phyloP scores from a whole-genome alignment of 2,329 filamentous ascomycete genomes.

The Ceratocystis destructans region DNA sequence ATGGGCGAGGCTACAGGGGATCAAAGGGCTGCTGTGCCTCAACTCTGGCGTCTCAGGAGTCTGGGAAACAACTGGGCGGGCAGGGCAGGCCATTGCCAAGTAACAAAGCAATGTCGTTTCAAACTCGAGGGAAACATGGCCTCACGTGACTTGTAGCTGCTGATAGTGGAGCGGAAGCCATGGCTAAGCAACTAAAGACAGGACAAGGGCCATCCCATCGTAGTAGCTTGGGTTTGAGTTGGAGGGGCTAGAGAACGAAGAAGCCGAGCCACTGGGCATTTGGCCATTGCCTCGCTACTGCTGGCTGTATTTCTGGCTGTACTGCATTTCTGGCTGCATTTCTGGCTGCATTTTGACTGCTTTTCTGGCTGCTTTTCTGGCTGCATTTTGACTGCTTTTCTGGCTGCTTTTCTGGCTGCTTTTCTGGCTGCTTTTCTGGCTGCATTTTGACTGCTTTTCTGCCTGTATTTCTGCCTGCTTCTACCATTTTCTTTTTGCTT shows the following conservation, averaged over 20 bases:
- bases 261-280: neutral
- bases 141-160: no score
- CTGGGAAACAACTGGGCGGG: neutral
- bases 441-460: neutral
- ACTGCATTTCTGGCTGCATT: neutral
- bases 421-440: neutral
- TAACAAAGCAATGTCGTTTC: no score
- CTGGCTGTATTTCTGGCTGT: neutral
- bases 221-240: neutral
- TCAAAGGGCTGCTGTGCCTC: neutral
- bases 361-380: neutral
- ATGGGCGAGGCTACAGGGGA: neutral
- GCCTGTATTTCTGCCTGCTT: neutral
- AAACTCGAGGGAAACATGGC: no score
- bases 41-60: neutral
- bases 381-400: neutral
- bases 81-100: no score
- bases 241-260: neutral
- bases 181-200: no score
- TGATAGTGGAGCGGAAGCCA: no score
- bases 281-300: neutral
- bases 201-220: no score
- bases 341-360: neutral
- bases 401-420: neutral
- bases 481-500: neutral